Conservation (phyloP, 2,329 filamentous ascomycete genomes). For the Plectosphaerella sp. region DNA sequence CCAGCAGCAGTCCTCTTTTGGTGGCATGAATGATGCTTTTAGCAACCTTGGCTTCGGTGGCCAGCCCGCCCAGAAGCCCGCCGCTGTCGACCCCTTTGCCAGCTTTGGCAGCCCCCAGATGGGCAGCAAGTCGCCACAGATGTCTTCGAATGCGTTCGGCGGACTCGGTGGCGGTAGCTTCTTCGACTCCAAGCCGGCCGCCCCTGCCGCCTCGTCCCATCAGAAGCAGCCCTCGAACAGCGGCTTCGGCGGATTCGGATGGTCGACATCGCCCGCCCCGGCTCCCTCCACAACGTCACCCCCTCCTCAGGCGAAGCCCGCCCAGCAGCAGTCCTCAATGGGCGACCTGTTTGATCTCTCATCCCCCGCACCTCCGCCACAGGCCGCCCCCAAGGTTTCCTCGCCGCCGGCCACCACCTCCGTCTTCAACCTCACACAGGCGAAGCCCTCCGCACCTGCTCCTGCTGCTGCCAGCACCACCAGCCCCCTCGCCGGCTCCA, state of each 20-base stretch:
- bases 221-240: slow-evolving; percentile 51
- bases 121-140: slow-evolving; percentile 25
- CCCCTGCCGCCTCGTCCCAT: slow-evolving; percentile 43
- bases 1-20: slow-evolving; percentile 39
- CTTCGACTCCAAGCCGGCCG: slow-evolving; percentile 71
- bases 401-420: slow-evolving; percentile 48
- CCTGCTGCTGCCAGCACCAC: slow-evolving; percentile 29
- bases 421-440: slow-evolving; percentile 73
- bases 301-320: slow-evolving; percentile 29
- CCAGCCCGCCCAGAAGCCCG: slow-evolving; percentile 35
- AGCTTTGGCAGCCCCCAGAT: slow-evolving; percentile 41
- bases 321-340: slow-evolving; percentile 51
- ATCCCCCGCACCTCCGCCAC: slow-evolving; percentile 35
- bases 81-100: slow-evolving; percentile 53
- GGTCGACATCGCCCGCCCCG: slow-evolving; percentile 45
- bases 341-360: slow-evolving; percentile 81
- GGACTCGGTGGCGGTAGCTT: slow-evolving; percentile 71
- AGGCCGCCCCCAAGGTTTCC: slow-evolving; percentile 29
- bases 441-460: slow-evolving; percentile 33
- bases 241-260: slow-evolving; percentile 64
- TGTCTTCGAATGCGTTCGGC: slow-evolving; percentile 37
- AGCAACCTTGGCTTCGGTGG: slow-evolving; percentile 40
- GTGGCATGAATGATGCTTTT: slow-evolving; percentile 76
- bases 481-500: slow-evolving; percentile 31
- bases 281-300: slow-evolving; percentile 23